Evolutionary conservation across 2,329 filamentous ascomycete genomes (phyloP), one percentile per base, ranked within the genome.

Genomic region (Alternaria arborescens): DNA sequence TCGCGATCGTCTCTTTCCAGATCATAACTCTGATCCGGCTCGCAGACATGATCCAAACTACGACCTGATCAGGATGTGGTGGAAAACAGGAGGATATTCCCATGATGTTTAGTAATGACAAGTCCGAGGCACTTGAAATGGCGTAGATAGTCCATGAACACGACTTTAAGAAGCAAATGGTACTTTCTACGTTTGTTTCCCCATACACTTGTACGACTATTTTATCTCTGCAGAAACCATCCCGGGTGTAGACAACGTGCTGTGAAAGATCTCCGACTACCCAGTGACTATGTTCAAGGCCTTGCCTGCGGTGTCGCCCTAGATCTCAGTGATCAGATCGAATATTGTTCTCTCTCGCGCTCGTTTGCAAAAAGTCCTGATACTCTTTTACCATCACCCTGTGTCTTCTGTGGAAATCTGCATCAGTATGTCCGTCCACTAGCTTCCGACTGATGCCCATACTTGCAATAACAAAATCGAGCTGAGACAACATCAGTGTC

Each of bases 401-500:
- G 20, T 36, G 7, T 22, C 47, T 50, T 8, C 12, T 24, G 20
- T 30, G 8, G 1, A 50, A 50, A 4, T 10, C 47, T 12, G 30
- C 47, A 50, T 50, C 47, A 11, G 28, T 50, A 16, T 50, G 38
- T 10, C 47, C 47, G 12, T n/a, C 28, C 18, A 24, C 12, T n/a
- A 50, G 32, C n/a, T 50, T 22, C 14, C 47, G 28, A 18, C 28
- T 34, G 14, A 50, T 50, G 18, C 47, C 47, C 20, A 34, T 22
- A 5, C 10, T 14, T 30, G 28, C 28, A 18, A 50, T 50, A 8
- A 22, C 36, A 11, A 8, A 22, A 16, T 50, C 30, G 4, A 50
- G 28, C 18, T 50, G 30, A 24, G 18, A 20, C 47, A 50, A 18
- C 47, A 50, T n/a, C 22, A 50, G 18, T 1, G 10, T 24, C 18